phyloP scores from a whole-genome alignment of 352 stramenopile species.

The Globisporangium paddicum region DNA sequence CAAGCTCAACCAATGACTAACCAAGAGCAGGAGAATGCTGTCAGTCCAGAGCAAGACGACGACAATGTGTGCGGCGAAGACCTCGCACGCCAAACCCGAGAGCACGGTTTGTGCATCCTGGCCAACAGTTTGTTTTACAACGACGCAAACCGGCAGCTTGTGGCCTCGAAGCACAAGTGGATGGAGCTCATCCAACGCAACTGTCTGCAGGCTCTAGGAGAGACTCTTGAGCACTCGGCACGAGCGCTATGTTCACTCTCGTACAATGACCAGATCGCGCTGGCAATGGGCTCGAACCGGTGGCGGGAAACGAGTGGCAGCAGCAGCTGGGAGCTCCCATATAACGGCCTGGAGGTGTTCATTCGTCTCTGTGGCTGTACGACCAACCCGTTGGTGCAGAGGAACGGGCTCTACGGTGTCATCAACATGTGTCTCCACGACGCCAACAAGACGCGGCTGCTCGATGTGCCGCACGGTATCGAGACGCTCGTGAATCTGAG shows the following conservation, averaged over 20 bases:
- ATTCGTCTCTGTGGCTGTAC: constrained; percentile 33
- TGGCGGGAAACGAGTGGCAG: background rate
- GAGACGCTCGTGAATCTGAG: constrained; percentile 80
- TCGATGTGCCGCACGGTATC: constrained; percentile 65
- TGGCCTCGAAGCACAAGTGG: constrained; percentile 47
- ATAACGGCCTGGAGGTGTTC: constrained; percentile 46
- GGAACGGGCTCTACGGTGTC: constrained; percentile 63
- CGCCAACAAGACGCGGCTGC: constrained; percentile 68
- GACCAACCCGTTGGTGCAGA: constrained; percentile 36
- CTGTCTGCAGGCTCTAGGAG: constrained; percentile 26
- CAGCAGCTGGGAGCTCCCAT: constrained; percentile 5
- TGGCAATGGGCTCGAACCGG: constrained; percentile 33
- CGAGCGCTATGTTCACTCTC: constrained; percentile 75
- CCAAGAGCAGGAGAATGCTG: constrained; percentile 4
- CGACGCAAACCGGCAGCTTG: constrained; percentile 76
- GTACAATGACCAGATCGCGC: constrained; percentile 76
- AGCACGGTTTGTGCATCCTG: constrained; percentile 65
- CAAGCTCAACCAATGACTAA: constrained; percentile 1
- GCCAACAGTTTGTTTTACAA: constrained; percentile 90
- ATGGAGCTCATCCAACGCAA: constrained; percentile 57
- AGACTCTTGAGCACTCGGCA: constrained; percentile 59
- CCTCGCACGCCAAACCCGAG: constrained; percentile 39
- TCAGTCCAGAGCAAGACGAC: constrained; percentile 12
- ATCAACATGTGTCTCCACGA: constrained; percentile 87
- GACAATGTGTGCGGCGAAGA: constrained; percentile 9